A percentile compares a stretch with the other conserved stretches of the same genome.
These are phyloP conservation scores for Helichrysum umbraculigerum DNA, from an alignment of 129 eudicot species.

Conservation along the genomic window DNA sequence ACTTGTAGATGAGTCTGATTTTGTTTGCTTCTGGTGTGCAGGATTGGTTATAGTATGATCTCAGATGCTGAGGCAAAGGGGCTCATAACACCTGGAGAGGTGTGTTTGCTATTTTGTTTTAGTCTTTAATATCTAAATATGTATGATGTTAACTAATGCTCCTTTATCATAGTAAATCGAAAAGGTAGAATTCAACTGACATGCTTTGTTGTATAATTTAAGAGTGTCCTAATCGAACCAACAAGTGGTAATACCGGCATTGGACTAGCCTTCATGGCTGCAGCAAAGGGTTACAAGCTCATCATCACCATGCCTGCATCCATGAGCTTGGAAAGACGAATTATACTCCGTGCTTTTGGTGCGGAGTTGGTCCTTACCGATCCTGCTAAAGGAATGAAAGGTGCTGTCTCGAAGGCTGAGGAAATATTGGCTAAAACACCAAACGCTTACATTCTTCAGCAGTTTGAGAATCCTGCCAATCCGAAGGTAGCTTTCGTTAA, in stretches of 20 bases:
- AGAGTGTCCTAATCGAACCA: conserved; percentile 93
- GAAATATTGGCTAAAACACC: conserved; percentile 85
- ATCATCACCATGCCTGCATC: conserved; percentile 96
- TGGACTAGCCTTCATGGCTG: conserved; percentile 93
- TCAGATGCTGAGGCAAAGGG: conserved; percentile 90
- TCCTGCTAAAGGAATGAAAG: conserved; percentile 94
- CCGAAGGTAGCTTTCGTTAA: conserved; percentile 59
- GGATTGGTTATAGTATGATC: conserved; percentile 97
- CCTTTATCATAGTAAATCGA: neutral
- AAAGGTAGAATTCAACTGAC: conserved; percentile 8
- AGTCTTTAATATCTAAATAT: neutral
- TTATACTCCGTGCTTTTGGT: conserved; percentile 90
- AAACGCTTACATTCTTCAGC: conserved; percentile 86
- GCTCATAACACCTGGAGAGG: conserved; percentile 87
- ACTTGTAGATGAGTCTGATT: conserved; percentile 3
- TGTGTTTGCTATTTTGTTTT: conserved; percentile 21
- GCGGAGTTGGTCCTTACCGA: conserved; percentile 92
- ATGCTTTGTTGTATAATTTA: conserved; percentile 14
- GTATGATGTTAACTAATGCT: neutral
- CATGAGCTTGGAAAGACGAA: conserved; percentile 83
- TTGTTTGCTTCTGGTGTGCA: conserved; percentile 39
- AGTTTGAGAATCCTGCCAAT: conserved; percentile 92
- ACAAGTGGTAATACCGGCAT: conserved; percentile 97
- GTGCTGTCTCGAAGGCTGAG: conserved; percentile 86
- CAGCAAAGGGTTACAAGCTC: conserved; percentile 94